Evolutionary conservation across 495 filamentous ascomycete genomes (phyloP).

Genomic region (Annulohypoxylon nitens): DNA sequence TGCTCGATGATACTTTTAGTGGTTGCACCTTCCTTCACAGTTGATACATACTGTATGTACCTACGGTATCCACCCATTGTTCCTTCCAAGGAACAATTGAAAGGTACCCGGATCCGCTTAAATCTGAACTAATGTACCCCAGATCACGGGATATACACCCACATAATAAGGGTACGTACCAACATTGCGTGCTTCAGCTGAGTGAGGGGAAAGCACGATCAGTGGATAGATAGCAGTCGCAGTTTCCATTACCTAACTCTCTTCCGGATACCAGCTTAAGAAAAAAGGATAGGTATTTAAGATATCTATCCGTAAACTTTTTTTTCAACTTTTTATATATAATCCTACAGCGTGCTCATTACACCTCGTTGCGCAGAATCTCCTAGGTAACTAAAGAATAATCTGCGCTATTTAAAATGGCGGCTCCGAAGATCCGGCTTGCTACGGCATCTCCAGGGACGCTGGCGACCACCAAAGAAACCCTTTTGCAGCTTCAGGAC

Average conservation of each 20-base stretch:
- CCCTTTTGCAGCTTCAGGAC: constrained; percentile 72
- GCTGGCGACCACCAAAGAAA: constrained; percentile 70
- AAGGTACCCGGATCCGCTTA: neutral
- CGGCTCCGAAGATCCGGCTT: constrained; percentile 68
- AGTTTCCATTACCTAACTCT: constrained; percentile 11
- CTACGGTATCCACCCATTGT: neutral
- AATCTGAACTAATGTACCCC: constrained; percentile 26
- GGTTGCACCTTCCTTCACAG: neutral
- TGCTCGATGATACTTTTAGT: neutral
- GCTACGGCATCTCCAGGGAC: constrained; percentile 85
- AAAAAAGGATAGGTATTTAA: neutral
- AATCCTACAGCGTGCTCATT: neutral
- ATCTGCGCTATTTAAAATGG: constrained; percentile 1
- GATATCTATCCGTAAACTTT: neutral
- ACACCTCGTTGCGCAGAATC: neutral
- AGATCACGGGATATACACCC: constrained; percentile 47
- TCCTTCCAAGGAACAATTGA: neutral
- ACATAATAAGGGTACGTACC: constrained; percentile 28
- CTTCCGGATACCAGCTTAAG: neutral
- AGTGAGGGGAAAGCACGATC: neutral
- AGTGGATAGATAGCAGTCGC: neutral
- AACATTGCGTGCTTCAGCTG: neutral
- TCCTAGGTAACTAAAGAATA: neutral
- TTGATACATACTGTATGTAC: neutral
- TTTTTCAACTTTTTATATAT: neutral